Conservation (phyloP, 2,329 filamentous ascomycete genomes). For the Xylariomycetidae sp. region DNA sequence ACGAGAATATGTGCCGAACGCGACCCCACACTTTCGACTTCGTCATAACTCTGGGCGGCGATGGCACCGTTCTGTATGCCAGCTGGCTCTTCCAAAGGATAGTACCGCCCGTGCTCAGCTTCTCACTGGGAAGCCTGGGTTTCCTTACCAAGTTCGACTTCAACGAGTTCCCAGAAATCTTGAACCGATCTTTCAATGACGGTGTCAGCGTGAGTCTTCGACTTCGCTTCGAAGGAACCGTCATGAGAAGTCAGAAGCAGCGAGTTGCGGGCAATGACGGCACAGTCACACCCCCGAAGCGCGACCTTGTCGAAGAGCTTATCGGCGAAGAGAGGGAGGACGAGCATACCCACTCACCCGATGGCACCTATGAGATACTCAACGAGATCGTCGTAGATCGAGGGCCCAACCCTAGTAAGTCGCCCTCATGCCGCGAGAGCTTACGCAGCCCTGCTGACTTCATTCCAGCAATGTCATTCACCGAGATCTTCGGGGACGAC, state of each 20-base stretch:
- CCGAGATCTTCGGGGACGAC: slow-evolving; percentile 89
- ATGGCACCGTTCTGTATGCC: slow-evolving; percentile 94
- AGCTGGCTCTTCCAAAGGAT: slow-evolving; percentile 96
- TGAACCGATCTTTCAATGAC: slow-evolving; percentile 67
- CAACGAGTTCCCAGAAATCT: slow-evolving; percentile 60
- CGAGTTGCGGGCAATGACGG: slow-evolving; percentile 18
- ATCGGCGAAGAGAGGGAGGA: slow-evolving; percentile 82
- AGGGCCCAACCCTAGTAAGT: slow-evolving; percentile 83
- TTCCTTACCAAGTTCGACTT: slow-evolving; percentile 98
- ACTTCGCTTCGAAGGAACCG: slow-evolving; percentile 84
- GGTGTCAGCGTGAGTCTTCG: slow-evolving; percentile 86
- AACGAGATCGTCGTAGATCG: slow-evolving; percentile 97
- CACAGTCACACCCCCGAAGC: slow-evolving; percentile 33
- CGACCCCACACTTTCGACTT: slow-evolving; percentile 90
- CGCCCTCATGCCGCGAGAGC: neutral
- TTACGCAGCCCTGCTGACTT: slow-evolving; percentile 3
- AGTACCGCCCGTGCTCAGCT: slow-evolving; percentile 88
- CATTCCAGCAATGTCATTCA: slow-evolving; percentile 74
- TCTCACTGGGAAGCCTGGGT: slow-evolving; percentile 83
- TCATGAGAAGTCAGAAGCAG: slow-evolving; percentile 69
- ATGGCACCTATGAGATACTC: slow-evolving; percentile 80
- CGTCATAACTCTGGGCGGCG: slow-evolving; percentile 83
- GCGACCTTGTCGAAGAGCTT: slow-evolving; percentile 82
- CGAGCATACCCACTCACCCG: slow-evolving; percentile 76
- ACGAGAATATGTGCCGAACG: slow-evolving; percentile 66